These are phyloP conservation scores for Tieghemostelium lacteum DNA, from an alignment of 78 protist species.

Conservation along the genomic window DNA sequence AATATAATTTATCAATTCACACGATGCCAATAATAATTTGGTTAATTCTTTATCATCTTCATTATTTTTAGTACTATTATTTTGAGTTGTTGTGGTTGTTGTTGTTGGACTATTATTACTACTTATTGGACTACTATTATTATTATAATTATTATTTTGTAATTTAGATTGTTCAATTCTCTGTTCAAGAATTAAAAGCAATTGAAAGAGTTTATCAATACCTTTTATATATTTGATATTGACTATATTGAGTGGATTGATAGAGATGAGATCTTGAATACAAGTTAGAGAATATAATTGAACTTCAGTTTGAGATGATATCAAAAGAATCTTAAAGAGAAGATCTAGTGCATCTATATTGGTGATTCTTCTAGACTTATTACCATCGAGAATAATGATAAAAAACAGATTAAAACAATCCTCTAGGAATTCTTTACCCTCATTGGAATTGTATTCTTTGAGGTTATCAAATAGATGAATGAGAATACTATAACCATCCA, in stretches of 20 bases:
- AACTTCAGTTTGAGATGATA: conserved; percentile 41
- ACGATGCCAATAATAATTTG: conserved; percentile 69
- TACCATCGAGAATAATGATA: conserved; percentile 60
- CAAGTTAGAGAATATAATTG: conserved; percentile 47
- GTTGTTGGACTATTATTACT: too few species aligned
- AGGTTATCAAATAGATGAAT: conserved; percentile 55
- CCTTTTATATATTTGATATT: conserved; percentile 50
- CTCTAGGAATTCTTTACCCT: conserved; percentile 61
- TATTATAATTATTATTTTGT: neutral
- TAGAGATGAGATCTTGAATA: conserved; percentile 68
- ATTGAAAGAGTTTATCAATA: conserved; percentile 55
- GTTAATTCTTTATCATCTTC: conserved; percentile 46
- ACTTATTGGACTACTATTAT: too few species aligned
- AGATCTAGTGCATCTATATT: conserved; percentile 48
- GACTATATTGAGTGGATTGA: conserved; percentile 63
- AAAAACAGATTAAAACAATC: conserved; percentile 42
- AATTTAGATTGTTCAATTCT: conserved; percentile 1
- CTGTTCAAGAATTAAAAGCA: conserved; percentile 40
- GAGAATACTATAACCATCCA: conserved; percentile 59
- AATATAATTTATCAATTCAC: conserved; percentile 52
- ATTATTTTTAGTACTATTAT: neutral
- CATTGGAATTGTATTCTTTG: conserved; percentile 20
- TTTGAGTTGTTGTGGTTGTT: neutral
- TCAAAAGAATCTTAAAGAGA: conserved; percentile 36
- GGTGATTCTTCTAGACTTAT: conserved; percentile 19